Percentiles rank a stretch among this genome's conserved stretches.
Evolutionary conservation across 176 grass and related monocot genomes (phyloP).

Genomic region (Hordeum marinum): DNA sequence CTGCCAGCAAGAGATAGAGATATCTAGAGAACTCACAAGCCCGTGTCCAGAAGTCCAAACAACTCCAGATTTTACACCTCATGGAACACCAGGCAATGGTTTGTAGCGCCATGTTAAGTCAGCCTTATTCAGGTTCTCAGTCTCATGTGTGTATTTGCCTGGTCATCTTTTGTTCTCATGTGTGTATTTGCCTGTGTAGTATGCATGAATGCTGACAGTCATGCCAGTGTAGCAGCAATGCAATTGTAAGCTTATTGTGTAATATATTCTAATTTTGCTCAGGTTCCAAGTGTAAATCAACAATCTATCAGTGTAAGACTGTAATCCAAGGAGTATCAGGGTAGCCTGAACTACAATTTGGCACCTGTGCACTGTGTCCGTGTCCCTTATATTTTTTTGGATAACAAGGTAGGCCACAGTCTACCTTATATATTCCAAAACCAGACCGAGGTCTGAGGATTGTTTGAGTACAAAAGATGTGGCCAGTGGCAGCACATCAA

Average conservation of each 20-base stretch:
- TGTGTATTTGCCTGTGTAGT: neutral
- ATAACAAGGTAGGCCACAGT: too few species aligned
- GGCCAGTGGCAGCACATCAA: too few species aligned
- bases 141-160: neutral
- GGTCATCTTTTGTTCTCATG: neutral
- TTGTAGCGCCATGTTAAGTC: neutral
- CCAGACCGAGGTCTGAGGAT: too few species aligned
- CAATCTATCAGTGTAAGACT: neutral
- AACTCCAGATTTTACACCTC: neutral
- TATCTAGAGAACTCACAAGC: neutral
- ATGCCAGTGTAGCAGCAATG: neutral
- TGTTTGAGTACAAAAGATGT: too few species aligned
- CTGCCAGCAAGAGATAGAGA: conserved; percentile 16
- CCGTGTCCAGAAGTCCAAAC: neutral
- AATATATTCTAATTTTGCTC: neutral
- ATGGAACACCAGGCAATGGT: neutral
- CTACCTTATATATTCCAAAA: too few species aligned
- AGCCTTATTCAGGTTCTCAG: neutral
- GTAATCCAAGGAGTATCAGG: neutral
- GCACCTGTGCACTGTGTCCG: neutral
- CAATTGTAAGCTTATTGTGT: neutral
- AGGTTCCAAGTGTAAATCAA: neutral
- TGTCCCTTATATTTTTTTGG: too few species aligned
- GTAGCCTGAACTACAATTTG: neutral
- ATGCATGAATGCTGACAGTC: neutral